These are phyloP conservation scores for Ustilago lituana DNA, from an alignment of 1,284 basidiomycete genomes.

Conservation along the genomic window DNA sequence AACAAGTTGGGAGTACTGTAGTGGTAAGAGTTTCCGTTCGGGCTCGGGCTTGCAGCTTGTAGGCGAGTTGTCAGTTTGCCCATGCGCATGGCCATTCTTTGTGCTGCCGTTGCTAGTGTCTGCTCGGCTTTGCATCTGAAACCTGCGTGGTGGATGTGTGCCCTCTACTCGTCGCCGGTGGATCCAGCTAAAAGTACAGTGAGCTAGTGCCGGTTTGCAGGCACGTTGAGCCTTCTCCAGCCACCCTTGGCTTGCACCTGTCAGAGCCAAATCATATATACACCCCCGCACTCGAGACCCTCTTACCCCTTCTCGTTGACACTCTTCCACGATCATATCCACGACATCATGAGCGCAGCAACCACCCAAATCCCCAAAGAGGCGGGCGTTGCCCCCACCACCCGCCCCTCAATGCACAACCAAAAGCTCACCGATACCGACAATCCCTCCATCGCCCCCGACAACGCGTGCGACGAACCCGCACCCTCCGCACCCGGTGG, in stretches of 20 bases:
- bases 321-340: background rate
- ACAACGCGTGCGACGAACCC: constrained; percentile 60
- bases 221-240: background rate
- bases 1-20: no score
- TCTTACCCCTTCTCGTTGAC: background rate
- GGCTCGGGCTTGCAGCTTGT: no score
- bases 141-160: background rate
- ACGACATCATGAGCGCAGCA: constrained; percentile 31
- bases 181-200: no score
- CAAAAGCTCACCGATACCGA: constrained; percentile 49
- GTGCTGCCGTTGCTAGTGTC: no score
- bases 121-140: constrained; percentile 8
- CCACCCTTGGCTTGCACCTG: background rate
- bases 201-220: no score
- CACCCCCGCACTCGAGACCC: constrained; percentile 20
- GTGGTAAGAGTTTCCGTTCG: no score
- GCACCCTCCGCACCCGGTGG: constrained; percentile 53
- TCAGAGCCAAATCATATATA: constrained; percentile 22
- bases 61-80: constrained; percentile 5
- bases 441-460: constrained; percentile 52
- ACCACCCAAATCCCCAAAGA: constrained; percentile 27
- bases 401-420: constrained; percentile 40
- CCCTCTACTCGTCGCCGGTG: no score
- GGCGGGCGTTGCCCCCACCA: constrained; percentile 32
- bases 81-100: no score